phyloP scores from a whole-genome alignment of 2,329 filamentous ascomycete genomes.

The Truncatella angustata region DNA sequence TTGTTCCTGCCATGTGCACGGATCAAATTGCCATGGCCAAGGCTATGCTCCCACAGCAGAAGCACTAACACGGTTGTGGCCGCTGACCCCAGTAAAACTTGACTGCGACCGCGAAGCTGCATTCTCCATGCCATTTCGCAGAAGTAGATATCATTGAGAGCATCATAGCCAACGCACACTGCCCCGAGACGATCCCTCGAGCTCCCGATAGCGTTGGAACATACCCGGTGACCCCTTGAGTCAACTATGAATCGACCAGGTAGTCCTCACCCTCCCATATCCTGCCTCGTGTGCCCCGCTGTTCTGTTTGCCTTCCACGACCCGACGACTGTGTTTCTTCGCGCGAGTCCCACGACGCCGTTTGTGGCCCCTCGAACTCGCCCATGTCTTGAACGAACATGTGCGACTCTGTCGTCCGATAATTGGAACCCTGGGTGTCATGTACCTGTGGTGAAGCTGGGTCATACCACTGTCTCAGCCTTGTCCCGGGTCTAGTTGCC shows the following conservation, averaged over 20 bases:
- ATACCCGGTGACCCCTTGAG: slow-evolving; percentile 6
- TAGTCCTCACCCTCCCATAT: slow-evolving; percentile 35
- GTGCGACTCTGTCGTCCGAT: slow-evolving; percentile 6
- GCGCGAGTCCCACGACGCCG: slow-evolving; percentile 15
- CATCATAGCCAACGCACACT: slow-evolving; percentile 8
- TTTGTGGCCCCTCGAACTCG: slow-evolving; percentile 13
- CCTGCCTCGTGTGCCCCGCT: slow-evolving; percentile 25
- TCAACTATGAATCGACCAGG: slow-evolving; percentile 60
- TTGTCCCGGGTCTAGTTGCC: neutral
- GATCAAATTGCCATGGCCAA: too few species aligned
- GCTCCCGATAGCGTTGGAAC: neutral
- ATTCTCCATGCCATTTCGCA: slow-evolving; percentile 7
- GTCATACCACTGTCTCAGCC: slow-evolving; percentile 1
- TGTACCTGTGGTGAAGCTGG: neutral
- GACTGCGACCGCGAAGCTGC: slow-evolving; percentile 21
- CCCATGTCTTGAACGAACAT: slow-evolving; percentile 2
- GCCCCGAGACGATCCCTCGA: slow-evolving; percentile 1
- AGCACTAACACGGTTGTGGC: slow-evolving; percentile 10
- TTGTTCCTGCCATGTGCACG: neutral
- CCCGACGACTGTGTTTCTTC: slow-evolving; percentile 21
- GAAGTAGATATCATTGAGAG: slow-evolving; percentile 15
- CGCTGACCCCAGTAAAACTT: slow-evolving; percentile 21
- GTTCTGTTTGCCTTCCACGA: slow-evolving; percentile 27
- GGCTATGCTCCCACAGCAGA: too few species aligned
- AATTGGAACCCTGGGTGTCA: slow-evolving; percentile 12